Conservation (phyloP, 176 grass and related monocot genomes). For the Oryza brachyantha region DNA sequence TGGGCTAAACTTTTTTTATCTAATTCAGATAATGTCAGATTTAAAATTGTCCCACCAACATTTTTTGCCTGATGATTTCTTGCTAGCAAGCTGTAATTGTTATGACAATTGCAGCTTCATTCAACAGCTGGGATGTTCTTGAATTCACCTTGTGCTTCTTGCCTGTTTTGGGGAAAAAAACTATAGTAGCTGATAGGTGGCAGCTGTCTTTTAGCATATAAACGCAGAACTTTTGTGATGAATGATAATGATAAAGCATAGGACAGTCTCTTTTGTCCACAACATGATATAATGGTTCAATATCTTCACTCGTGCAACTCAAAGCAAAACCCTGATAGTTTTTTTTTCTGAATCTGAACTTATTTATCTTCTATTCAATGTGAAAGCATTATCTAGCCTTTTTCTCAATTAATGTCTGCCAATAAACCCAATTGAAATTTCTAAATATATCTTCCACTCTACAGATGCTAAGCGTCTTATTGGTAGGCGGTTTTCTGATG, state of each 20-base stretch:
- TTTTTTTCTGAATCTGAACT: not conserved
- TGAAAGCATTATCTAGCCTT: not conserved
- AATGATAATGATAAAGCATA: not conserved
- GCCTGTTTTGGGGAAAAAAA: not conserved
- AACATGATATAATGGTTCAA: not conserved
- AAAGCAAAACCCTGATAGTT: not conserved
- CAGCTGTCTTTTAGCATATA: not conserved
- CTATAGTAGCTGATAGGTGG: not conserved
- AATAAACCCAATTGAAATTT: not conserved
- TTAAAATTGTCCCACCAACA: not conserved
- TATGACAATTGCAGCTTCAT: not conserved
- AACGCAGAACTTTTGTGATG: not conserved
- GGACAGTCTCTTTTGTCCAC: too few species aligned
- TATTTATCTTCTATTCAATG: not conserved
- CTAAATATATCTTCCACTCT: not conserved
- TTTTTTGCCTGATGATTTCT: not conserved
- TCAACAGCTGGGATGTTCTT: not conserved
- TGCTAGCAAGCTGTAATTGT: too few species aligned
- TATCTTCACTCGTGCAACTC: not conserved
- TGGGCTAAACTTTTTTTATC: not conserved
- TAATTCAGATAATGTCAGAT: not conserved
- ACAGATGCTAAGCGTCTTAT: constrained; percentile 60
- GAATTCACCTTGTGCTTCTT: not conserved
- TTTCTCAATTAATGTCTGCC: not conserved
- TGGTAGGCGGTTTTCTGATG: constrained; percentile 44